Evolutionary conservation across 495 filamentous ascomycete species (phyloP).

Genomic region (Cladorrhinum samala): DNA sequence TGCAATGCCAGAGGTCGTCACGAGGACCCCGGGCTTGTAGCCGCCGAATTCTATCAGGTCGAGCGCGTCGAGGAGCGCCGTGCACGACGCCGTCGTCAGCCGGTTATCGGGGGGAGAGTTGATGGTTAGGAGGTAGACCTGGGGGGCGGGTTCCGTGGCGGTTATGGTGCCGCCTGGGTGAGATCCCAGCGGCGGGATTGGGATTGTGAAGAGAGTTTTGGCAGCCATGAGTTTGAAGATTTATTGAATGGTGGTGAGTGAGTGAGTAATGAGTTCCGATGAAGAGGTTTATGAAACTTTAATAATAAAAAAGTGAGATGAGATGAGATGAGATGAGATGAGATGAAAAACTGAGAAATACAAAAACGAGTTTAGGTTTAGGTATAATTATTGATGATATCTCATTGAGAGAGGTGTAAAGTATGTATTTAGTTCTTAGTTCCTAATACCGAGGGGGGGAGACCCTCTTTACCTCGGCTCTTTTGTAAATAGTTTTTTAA

Average conservation of each 20-base stretch:
- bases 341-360: too few relatives aligned
- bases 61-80: slow-evolving; percentile 59
- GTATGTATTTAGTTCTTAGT: too few relatives aligned
- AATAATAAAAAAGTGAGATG: too few relatives aligned
- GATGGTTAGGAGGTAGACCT: slow-evolving; percentile 70
- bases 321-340: too few relatives aligned
- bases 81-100: slow-evolving; percentile 59
- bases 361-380: too few relatives aligned
- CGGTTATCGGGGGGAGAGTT: slow-evolving; percentile 66
- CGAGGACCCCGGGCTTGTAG: slow-evolving; percentile 60
- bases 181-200: slow-evolving; percentile 27
- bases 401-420: too few relatives aligned
- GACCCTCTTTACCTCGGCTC: too few relatives aligned
- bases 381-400: too few relatives aligned
- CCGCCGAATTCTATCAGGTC: slow-evolving; percentile 63
- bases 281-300: too few relatives aligned
- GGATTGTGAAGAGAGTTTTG: slow-evolving; percentile 36
- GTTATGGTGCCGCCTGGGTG: slow-evolving; percentile 45
- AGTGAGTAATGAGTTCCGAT: background rate
- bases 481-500: too few relatives aligned
- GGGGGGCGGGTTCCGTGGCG: slow-evolving; percentile 50
- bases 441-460: too few relatives aligned
- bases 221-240: slow-evolving; percentile 4
- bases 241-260: background rate
- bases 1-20: slow-evolving; percentile 65